Conservation (phyloP, 2,329 filamentous ascomycete species). For the Trichoderma atroviride region DNA sequence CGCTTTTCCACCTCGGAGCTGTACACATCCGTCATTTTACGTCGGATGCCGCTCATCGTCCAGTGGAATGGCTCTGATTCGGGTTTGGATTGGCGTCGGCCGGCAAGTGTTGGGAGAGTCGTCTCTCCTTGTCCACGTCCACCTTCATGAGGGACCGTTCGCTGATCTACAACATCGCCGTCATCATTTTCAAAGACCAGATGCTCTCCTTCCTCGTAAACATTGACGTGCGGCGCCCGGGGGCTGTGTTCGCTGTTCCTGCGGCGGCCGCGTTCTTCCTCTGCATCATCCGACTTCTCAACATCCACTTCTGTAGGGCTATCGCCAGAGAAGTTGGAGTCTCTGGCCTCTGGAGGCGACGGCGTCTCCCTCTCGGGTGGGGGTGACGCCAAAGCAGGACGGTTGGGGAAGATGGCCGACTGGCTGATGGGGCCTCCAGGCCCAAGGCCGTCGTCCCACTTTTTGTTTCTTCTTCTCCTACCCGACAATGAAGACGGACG, state of each 20-base stretch:
- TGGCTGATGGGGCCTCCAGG: slow-evolving; percentile 86
- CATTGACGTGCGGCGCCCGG: slow-evolving; percentile 54
- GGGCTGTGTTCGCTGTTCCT: slow-evolving; percentile 7
- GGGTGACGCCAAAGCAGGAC: slow-evolving; percentile 35
- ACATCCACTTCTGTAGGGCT: slow-evolving; percentile 38
- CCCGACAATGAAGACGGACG: slow-evolving; percentile 62
- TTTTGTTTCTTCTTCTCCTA: slow-evolving; percentile 66
- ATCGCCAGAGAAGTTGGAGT: slow-evolving; percentile 41
- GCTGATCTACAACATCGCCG: slow-evolving; percentile 77
- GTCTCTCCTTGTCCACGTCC: slow-evolving; percentile 19
- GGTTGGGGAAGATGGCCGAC: slow-evolving; percentile 80
- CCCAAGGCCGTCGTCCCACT: slow-evolving; percentile 70
- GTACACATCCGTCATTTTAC: slow-evolving; percentile 54
- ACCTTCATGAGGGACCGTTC: slow-evolving; percentile 38
- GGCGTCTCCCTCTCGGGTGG: slow-evolving; percentile 38
- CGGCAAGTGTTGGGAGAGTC: slow-evolving; percentile 27
- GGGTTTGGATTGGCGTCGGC: slow-evolving; percentile 28
- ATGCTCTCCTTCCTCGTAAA: slow-evolving; percentile 79
- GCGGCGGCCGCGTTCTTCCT: slow-evolving; percentile 30
- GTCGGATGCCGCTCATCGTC: slow-evolving; percentile 49
- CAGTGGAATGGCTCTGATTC: slow-evolving; percentile 32
- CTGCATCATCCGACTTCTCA: slow-evolving; percentile 32
- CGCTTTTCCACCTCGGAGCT: slow-evolving; percentile 64
- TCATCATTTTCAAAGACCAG: slow-evolving; percentile 83
- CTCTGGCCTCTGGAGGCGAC: slow-evolving; percentile 37